Conservation (phyloP, 2,329 filamentous ascomycete species). For the Trichoderma sp. region DNA sequence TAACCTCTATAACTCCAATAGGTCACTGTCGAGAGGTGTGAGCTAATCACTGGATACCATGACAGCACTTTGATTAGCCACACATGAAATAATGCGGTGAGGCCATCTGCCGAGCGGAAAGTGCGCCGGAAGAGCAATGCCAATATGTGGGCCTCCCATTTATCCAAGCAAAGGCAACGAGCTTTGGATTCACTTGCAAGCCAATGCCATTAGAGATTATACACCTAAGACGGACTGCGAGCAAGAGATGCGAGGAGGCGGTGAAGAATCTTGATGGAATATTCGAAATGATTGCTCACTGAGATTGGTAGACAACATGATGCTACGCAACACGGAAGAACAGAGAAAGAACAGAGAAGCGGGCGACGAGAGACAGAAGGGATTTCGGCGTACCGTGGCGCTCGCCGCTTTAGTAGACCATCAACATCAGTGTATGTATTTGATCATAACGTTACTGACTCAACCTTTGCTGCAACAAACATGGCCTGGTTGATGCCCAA, state of each 20-base stretch:
- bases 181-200: neutral
- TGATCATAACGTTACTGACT: too few species aligned
- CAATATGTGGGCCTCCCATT: neutral
- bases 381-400: neutral
- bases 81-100: neutral
- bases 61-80: neutral
- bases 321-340: neutral
- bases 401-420: neutral
- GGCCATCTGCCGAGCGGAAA: neutral
- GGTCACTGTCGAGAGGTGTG: neutral
- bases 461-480: too few species aligned
- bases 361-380: neutral
- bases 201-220: neutral
- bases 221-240: neutral
- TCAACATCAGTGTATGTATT: neutral
- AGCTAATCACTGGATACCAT: neutral
- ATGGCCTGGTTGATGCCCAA: neutral
- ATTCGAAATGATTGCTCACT: neutral
- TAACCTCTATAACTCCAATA: neutral
- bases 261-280: neutral
- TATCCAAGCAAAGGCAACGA: neutral
- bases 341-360: neutral
- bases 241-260: neutral
- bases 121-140: neutral
- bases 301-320: neutral